phyloP scores from a whole-genome alignment of 2,329 filamentous ascomycete species.

The Taxawa tesnikishii region DNA sequence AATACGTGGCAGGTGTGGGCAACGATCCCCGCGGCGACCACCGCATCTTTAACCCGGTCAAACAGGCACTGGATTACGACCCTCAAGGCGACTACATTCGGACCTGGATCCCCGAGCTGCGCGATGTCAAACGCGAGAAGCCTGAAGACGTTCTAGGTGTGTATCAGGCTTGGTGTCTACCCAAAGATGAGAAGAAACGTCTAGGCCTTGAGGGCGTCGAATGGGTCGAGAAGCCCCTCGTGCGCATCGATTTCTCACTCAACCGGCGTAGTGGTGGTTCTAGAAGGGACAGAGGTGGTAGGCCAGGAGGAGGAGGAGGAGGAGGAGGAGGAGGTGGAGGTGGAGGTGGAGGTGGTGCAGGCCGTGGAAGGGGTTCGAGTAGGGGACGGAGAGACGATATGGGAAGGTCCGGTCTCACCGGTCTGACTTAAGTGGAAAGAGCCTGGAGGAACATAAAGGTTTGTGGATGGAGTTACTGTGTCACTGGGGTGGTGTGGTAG shows the following conservation, averaged over 20 bases:
- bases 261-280: constrained; percentile 28
- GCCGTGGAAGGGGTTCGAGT: too few species aligned
- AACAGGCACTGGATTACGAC: constrained; percentile 71
- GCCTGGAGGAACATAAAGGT: too few species aligned
- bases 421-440: too few species aligned
- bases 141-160: constrained; percentile 40
- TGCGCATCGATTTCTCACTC: constrained; percentile 51
- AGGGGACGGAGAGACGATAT: too few species aligned
- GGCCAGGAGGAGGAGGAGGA: constrained; percentile 14
- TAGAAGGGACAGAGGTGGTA: constrained; percentile 18
- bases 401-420: too few species aligned
- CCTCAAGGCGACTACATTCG: constrained; percentile 55
- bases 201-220: constrained; percentile 45
- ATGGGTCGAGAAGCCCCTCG: constrained; percentile 56
- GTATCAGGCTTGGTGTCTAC: constrained; percentile 59
- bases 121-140: constrained; percentile 27
- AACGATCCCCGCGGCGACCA: constrained; percentile 63
- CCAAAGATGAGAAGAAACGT: constrained; percentile 43
- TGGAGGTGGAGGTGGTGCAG: too few species aligned
- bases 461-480: too few species aligned
- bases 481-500: too few species aligned
- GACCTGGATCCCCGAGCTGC: constrained; percentile 61
- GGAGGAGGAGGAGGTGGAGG: constrained; percentile 20
- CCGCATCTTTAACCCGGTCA: constrained; percentile 71
- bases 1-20: constrained; percentile 68